phyloP scores from a whole-genome alignment of 2,329 filamentous ascomycete species.

The Dryadomyces sulphureus region DNA sequence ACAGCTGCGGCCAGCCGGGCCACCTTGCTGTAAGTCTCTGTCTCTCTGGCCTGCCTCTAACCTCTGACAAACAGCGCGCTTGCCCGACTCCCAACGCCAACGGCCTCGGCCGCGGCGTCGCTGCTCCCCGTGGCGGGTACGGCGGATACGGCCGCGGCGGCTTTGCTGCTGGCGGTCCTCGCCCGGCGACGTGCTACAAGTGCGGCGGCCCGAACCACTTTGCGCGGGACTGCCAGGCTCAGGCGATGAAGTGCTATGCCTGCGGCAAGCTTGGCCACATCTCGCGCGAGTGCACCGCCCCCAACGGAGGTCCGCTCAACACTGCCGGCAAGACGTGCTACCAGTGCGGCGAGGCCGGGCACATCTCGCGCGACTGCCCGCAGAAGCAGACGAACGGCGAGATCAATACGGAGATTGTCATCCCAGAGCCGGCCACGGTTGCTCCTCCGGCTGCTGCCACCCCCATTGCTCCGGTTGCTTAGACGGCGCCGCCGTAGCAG shows the following conservation, averaged over 20 bases:
- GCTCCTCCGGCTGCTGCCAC: slow-evolving; percentile 22
- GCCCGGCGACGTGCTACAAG: slow-evolving; percentile 59
- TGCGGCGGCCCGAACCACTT: slow-evolving; percentile 90
- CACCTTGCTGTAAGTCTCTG: too few species aligned
- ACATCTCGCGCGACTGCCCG: slow-evolving; percentile 92
- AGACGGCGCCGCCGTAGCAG: slow-evolving; percentile 5
- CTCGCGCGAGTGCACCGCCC: slow-evolving; percentile 84
- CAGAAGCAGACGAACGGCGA: slow-evolving; percentile 46
- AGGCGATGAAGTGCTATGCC: slow-evolving; percentile 97
- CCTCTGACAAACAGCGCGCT: too few species aligned
- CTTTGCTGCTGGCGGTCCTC: slow-evolving; percentile 49
- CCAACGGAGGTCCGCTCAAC: slow-evolving; percentile 90
- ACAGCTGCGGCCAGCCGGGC: slow-evolving; percentile 86
- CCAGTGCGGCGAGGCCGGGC: slow-evolving; percentile 86
- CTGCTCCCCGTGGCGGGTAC: slow-evolving; percentile 46
- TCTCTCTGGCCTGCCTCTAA: too few species aligned
- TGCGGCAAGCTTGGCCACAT: slow-evolving; percentile 94
- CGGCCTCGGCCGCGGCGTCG: slow-evolving; percentile 49
- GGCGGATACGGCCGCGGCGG: slow-evolving; percentile 57
- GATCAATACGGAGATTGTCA: slow-evolving; percentile 28
- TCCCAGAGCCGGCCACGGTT: slow-evolving; percentile 24
- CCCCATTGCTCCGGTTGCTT: slow-evolving; percentile 26
- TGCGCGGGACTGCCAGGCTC: slow-evolving; percentile 93
- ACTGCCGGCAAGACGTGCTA: slow-evolving; percentile 98
- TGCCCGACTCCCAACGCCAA: slow-evolving; percentile 61